phyloP scores from a whole-genome alignment of 768 basidiomycete genomes.

The Leccinum arenicola region DNA sequence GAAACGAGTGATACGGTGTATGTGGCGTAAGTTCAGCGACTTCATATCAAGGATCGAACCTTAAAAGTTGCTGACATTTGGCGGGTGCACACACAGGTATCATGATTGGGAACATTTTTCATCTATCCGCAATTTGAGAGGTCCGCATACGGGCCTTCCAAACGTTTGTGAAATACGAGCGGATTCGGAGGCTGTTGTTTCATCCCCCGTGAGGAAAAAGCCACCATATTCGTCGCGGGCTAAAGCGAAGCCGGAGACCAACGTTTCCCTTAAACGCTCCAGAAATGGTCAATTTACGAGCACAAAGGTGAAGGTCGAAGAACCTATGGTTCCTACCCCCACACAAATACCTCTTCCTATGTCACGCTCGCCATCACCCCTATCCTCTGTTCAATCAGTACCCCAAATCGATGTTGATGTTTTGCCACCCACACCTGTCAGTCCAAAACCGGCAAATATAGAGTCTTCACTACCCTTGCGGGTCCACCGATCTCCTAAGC shows the following conservation, averaged over 20 bases:
- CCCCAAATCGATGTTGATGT: constrained; percentile 28
- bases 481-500: constrained; percentile 51
- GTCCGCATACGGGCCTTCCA: constrained; percentile 79
- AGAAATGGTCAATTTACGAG: constrained; percentile 25
- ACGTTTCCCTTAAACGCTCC: constrained; percentile 13
- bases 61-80: constrained; percentile 10
- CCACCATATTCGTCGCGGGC: constrained; percentile 28
- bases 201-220: constrained; percentile 36
- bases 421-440: constrained; percentile 27
- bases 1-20: constrained; percentile 53
- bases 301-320: constrained; percentile 22
- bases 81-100: constrained; percentile 47
- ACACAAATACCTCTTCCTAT: constrained; percentile 36
- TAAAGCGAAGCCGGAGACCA: constrained; percentile 26
- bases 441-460: constrained; percentile 11
- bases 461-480: constrained; percentile 27
- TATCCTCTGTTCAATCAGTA: constrained; percentile 25
- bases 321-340: constrained; percentile 23
- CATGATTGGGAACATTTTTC: constrained; percentile 96
- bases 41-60: constrained; percentile 7
- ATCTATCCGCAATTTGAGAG: constrained; percentile 82
- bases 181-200: constrained; percentile 27
- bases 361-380: constrained; percentile 38
- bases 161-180: constrained; percentile 51
- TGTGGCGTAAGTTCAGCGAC: constrained; percentile 68